phyloP scores from a whole-genome alignment of 495 filamentous ascomycete species.

The Podospora bellae-mahoneyi region DNA sequence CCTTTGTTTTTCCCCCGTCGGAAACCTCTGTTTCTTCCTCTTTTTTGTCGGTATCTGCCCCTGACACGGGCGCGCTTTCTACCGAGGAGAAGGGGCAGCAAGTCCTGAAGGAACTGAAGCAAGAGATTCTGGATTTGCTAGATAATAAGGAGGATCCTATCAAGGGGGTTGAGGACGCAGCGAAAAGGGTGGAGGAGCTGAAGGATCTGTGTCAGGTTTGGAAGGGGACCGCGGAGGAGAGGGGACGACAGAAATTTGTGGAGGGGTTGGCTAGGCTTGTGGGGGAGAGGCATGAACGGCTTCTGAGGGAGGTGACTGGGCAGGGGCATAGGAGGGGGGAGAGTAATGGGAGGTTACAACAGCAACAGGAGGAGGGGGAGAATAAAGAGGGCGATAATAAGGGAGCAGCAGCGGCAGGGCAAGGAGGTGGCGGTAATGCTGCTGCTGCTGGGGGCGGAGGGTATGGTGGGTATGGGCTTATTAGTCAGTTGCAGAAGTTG shows the following conservation, averaged over 20 bases:
- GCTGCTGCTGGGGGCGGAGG: constrained; percentile 31
- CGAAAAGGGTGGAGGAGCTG: constrained; percentile 65
- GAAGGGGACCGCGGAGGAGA: constrained; percentile 92
- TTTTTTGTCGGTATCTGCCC: constrained; percentile 77
- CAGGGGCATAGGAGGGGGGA: background rate
- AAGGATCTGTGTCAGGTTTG: constrained; percentile 72
- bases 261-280: constrained; percentile 67
- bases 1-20: constrained; percentile 84
- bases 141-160: constrained; percentile 47
- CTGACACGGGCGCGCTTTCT: constrained; percentile 63
- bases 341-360: background rate
- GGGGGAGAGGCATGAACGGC: constrained; percentile 55
- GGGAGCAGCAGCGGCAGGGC: background rate
- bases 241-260: constrained; percentile 74
- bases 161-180: constrained; percentile 65
- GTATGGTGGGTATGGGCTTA: constrained; percentile 66
- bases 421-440: background rate
- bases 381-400: background rate
- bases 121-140: constrained; percentile 68
- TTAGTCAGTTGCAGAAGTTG: constrained; percentile 75
- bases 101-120: constrained; percentile 61
- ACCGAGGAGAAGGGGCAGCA: constrained; percentile 78
- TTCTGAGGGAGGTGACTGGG: constrained; percentile 44
- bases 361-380: constrained; percentile 25
- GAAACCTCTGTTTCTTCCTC: constrained; percentile 68